Percentiles rank a stretch among this genome's conserved stretches.
Evolutionary conservation across 1,284 basidiomycete species (phyloP).

Genomic region (Caloboletus inedulis): DNA sequence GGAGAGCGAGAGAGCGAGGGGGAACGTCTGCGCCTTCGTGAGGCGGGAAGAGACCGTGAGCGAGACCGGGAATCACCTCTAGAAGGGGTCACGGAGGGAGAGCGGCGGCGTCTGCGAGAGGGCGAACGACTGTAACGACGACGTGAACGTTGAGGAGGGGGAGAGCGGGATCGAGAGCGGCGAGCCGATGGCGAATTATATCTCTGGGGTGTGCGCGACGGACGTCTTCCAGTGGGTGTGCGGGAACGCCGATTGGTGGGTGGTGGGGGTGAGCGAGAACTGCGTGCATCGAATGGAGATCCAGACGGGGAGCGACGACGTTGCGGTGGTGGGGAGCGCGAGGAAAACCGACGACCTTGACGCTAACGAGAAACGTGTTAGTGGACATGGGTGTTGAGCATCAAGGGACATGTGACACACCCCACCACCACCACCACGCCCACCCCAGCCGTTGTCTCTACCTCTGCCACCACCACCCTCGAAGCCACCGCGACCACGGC

Average conservation of each 20-base stretch:
- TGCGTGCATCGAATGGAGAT: constrained; percentile 34
- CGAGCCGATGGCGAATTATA: constrained; percentile 21
- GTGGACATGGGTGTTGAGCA: constrained; percentile 4
- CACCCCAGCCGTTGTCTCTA: constrained; percentile 37
- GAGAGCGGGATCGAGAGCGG: constrained; percentile 33
- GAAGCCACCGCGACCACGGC: constrained; percentile 43
- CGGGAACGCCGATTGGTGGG: constrained; percentile 35
- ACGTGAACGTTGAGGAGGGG: constrained; percentile 26
- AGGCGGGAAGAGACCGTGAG: constrained; percentile 39
- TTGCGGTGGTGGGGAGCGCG: constrained; percentile 38
- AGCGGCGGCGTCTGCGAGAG: constrained; percentile 36
- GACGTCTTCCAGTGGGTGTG: constrained; percentile 29
- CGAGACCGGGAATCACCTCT: constrained; percentile 28
- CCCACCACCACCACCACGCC: constrained; percentile 40
- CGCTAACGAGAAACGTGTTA: constrained; percentile 32
- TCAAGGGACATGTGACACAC: constrained; percentile 32
- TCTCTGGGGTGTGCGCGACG: constrained; percentile 37
- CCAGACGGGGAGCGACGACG: constrained; percentile 33
- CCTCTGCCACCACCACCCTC: constrained; percentile 38
- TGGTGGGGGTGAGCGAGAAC: constrained; percentile 45
- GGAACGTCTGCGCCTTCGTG: constrained; percentile 42
- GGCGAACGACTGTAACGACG: constrained; percentile 33
- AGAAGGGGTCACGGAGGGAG: constrained; percentile 33
- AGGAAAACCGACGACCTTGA: constrained; percentile 36
- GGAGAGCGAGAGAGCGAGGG: constrained; percentile 41